Base-by-base conservation (phyloP, 1,284 basidiomycete genomes). In the Laetiporus sulphureus region DNA sequence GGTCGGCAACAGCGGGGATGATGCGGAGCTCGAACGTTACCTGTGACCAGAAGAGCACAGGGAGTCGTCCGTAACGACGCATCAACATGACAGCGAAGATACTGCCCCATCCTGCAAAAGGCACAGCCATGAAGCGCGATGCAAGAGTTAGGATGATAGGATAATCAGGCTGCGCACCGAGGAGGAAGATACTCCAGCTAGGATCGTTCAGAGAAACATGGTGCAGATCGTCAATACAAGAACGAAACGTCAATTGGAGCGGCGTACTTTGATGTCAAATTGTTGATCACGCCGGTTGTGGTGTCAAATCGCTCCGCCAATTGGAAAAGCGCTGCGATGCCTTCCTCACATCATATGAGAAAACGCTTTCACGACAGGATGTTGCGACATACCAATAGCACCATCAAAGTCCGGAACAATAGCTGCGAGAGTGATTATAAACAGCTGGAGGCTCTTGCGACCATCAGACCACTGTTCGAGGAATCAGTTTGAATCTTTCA, bases 331-430 rank as follows among this genome's bases (percentile, higher is more conserved):
- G 65, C 59, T 10, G 77, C 73, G 49, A 80, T 79, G 48, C 75
- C 75, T 77, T n/a, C n/a, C 24, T 36, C 15, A 12, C 18, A 12
- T 4, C n/a, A 12, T 25, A 4, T 12, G 13, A 16, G n/a, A 5
- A 18, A 23, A 19, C 32, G 15, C 21, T 12, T 4, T 15, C 27
- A 19, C 27, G 25, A 12, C 15, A 31, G 21, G 2, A 39, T 66
- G 40, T 19, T n/a, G 11, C 11, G 1, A 40, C 67, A 39, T 19
- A 77, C 79, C 79, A 47, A 80, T 79, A 0, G 74, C 78, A 12
- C 78, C 80, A 49, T 79, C 76, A 48, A 83, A 83, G 52, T 83
- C 81, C 0, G 81, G 81, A 10, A 82, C 73, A 29, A 84, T 73
- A 3, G 81, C 77, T 7, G 81, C 79, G 27, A 83, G 55, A 0